phyloP scores from a whole-genome alignment of 1,284 basidiomycete genomes.

The Hemileia vastatrix region DNA sequence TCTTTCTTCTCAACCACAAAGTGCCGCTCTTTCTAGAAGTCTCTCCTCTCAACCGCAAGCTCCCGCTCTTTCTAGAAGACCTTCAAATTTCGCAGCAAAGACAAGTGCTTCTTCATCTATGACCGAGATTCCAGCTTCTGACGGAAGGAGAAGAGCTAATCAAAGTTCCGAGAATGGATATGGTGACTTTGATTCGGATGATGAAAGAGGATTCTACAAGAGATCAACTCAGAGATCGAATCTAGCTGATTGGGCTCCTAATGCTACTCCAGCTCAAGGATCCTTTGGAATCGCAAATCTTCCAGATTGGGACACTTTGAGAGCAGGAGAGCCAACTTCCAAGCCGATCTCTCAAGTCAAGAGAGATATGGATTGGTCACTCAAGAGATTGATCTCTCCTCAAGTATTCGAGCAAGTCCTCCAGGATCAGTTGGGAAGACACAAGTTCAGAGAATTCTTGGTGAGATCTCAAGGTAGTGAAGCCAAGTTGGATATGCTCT shows the following conservation, averaged over 20 bases:
- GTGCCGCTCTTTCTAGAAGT: no score
- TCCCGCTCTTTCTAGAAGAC: no score
- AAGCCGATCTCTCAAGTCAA: constrained; percentile 15
- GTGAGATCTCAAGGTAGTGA: neutral
- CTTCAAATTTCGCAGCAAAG: neutral
- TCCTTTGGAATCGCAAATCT: constrained; percentile 3
- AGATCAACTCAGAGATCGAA: neutral
- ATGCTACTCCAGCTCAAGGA: neutral
- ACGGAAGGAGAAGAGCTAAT: neutral
- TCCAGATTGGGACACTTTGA: constrained; percentile 9
- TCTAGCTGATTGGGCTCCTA: constrained; percentile 3
- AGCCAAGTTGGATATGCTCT: constrained; percentile 20
- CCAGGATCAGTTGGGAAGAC: constrained; percentile 23
- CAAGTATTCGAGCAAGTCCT: constrained; percentile 24
- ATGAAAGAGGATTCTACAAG: neutral
- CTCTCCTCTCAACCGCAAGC: neutral
- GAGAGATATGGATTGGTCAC: constrained; percentile 23
- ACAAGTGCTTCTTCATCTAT: neutral
- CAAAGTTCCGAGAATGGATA: neutral
- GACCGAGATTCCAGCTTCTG: neutral
- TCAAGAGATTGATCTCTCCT: constrained; percentile 22
- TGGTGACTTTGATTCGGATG: neutral
- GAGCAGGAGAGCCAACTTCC: constrained; percentile 1
- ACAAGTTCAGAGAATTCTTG: constrained; percentile 25
- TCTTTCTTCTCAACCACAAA: no score